Percentiles rank a stretch among this genome's conserved stretches.
These are phyloP conservation scores for Mitragyna speciosa DNA, from an alignment of 257 asterid genomes.

Conservation along the genomic window DNA sequence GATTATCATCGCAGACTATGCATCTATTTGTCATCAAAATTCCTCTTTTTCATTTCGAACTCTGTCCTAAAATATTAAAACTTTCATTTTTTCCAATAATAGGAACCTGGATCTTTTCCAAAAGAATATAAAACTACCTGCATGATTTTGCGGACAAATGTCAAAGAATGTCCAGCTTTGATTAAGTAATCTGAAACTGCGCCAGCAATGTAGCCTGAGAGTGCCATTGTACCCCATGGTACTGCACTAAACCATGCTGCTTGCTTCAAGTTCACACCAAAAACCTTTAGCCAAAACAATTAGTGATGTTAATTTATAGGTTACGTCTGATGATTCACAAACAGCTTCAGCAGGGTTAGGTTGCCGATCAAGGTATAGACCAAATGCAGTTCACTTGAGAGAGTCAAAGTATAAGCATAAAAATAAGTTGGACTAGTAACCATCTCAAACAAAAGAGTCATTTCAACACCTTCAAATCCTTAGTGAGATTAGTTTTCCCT, in stretches of 20 bases:
- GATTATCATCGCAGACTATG: background rate
- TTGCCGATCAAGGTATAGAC: background rate
- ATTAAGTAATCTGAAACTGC: conserved; percentile 68
- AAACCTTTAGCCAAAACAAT: conserved; percentile 47
- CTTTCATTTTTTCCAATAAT: background rate
- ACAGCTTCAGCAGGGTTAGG: background rate
- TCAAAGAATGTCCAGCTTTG: conserved; percentile 60
- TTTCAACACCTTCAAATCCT: background rate
- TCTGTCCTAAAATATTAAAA: background rate
- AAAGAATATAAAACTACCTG: conserved; percentile 50
- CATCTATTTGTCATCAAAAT: background rate
- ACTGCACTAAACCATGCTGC: conserved; percentile 99
- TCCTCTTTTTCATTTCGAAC: background rate
- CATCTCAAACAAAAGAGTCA: background rate
- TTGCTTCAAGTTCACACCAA: conserved; percentile 80
- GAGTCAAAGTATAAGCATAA: background rate
- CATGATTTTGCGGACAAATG: conserved; percentile 81
- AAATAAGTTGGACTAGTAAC: background rate
- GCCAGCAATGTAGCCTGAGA: conserved; percentile 95
- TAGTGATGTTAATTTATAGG: background rate
- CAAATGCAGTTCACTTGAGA: background rate
- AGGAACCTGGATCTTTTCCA: background rate
- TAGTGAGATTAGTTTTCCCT: background rate
- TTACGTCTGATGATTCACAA: background rate
- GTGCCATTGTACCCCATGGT: conserved; percentile 99